These are phyloP conservation scores for Peziza echinospora DNA, from an alignment of 495 filamentous ascomycete genomes.

Conservation along the genomic window DNA sequence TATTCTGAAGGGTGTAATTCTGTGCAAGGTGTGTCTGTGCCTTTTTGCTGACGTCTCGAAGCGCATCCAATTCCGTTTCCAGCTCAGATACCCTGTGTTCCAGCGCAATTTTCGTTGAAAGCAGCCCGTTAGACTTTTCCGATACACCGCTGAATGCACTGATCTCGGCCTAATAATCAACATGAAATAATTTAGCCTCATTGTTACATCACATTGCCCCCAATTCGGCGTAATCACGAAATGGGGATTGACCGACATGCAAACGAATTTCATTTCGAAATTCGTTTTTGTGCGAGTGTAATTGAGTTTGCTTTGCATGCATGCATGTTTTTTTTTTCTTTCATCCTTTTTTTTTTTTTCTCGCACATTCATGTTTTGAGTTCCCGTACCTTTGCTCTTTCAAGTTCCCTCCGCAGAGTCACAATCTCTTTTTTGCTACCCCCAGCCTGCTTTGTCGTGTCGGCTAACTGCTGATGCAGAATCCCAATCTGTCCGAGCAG, in stretches of 20 bases:
- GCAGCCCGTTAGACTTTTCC: constrained; percentile 43
- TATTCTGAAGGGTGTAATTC: constrained; percentile 43
- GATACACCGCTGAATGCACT: constrained; percentile 35
- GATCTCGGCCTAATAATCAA: constrained; percentile 28
- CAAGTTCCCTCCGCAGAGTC: constrained; percentile 37
- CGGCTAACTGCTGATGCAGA: constrained; percentile 26
- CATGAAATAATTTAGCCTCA: constrained; percentile 23
- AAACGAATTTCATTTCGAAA: no score
- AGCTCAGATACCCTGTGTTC: constrained; percentile 45
- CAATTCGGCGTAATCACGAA: not conserved
- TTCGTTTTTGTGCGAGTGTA: no score
- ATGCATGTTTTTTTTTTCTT: no score
- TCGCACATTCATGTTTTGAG: no score
- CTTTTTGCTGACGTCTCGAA: constrained; percentile 43
- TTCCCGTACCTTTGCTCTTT: no score
- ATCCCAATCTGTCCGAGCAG: constrained; percentile 35
- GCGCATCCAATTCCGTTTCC: constrained; percentile 57
- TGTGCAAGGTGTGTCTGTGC: constrained; percentile 46
- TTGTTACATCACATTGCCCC: not conserved
- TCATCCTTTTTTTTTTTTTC: no score
- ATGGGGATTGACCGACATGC: constrained; percentile 30
- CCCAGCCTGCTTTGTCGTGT: constrained; percentile 34
- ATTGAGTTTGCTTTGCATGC: no score
- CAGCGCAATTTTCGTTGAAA: constrained; percentile 56
- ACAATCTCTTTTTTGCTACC: constrained; percentile 35